Evolutionary conservation across 805 yeast species (phyloP).

Genomic region (Suhomyces faveliae): DNA sequence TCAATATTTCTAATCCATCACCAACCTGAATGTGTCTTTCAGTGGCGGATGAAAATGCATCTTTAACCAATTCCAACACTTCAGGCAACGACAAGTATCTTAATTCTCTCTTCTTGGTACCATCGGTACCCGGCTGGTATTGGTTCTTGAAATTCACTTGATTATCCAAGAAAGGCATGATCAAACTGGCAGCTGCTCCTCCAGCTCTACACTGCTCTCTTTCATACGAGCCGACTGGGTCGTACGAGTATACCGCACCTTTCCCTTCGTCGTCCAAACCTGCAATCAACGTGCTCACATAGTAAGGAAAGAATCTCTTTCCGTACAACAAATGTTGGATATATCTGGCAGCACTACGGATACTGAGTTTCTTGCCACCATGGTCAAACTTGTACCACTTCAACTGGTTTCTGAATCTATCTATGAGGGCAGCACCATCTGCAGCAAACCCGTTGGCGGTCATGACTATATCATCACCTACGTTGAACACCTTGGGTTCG

Average conservation of each 20-base stretch:
- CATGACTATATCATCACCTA: conserved; percentile 84
- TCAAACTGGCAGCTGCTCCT: conserved; percentile 93
- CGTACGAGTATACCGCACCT: conserved; percentile 94
- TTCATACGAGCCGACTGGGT: conserved; percentile 97
- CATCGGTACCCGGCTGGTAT: conserved; percentile 69
- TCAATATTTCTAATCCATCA: conserved; percentile 87
- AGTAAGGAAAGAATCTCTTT: conserved; percentile 94
- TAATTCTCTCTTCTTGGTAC: conserved; percentile 58
- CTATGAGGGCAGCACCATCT: conserved; percentile 83
- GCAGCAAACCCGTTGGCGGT: conserved; percentile 97
- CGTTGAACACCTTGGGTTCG: conserved; percentile 84
- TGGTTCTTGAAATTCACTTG: conserved; percentile 97
- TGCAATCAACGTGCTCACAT: conserved; percentile 91
- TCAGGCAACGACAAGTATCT: conserved; percentile 75
- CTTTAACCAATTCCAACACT: conserved; percentile 83
- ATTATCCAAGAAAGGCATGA: conserved; percentile 96
- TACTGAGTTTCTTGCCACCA: conserved; percentile 61
- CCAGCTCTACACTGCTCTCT: conserved; percentile 97
- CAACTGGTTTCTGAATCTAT: conserved; percentile 63
- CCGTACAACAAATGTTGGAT: conserved; percentile 88
- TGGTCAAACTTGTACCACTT: conserved; percentile 94
- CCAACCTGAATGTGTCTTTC: conserved; percentile 99
- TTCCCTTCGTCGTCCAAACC: conserved; percentile 90
- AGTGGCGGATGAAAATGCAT: conserved; percentile 93
- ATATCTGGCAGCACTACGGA: conserved; percentile 81